A percentile compares a stretch with the other conserved stretches of the same genome.
Conservation (phyloP, 805 yeast species). For the Saccharomycopsis lassenensis region DNA sequence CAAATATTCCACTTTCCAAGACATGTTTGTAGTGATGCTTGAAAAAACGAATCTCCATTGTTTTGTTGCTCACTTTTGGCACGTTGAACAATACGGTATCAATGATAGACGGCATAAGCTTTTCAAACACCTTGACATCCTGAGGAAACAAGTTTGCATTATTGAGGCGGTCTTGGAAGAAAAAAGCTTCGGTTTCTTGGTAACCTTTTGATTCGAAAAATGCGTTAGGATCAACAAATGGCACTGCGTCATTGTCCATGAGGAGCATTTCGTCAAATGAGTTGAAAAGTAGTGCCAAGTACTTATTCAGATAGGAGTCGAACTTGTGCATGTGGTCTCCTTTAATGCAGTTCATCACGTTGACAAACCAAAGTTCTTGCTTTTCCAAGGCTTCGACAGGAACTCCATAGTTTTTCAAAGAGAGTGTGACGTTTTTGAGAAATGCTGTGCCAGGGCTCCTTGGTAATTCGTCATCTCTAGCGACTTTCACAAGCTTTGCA, state of each 20-base stretch:
- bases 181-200: conserved; percentile 27
- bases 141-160: conserved; percentile 29
- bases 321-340: conserved; percentile 21
- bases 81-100: conserved; percentile 28
- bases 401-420: conserved; percentile 21
- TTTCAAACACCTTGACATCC: conserved; percentile 30
- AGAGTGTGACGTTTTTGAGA: not conserved
- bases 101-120: conserved; percentile 31
- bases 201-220: conserved; percentile 27
- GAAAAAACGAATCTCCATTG: conserved; percentile 30
- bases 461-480: conserved; percentile 29
- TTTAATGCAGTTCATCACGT: conserved; percentile 21
- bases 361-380: conserved; percentile 32
- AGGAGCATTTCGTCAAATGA: conserved; percentile 39
- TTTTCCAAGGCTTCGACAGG: too few relatives aligned
- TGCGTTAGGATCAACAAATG: conserved; percentile 30
- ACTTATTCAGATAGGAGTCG: conserved; percentile 33
- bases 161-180: conserved; percentile 37
- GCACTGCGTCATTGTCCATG: conserved; percentile 42
- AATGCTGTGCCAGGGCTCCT: not conserved
- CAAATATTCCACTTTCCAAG: conserved; percentile 36
- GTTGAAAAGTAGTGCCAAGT: conserved; percentile 37
- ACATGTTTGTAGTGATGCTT: conserved; percentile 28
- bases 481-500: conserved; percentile 25
- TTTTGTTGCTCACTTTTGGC: conserved; percentile 26